Evolutionary conservation across 2,329 filamentous ascomycete genomes (phyloP), one percentile per base, ranked within the genome.

Genomic region (Diplodia sapinea): DNA sequence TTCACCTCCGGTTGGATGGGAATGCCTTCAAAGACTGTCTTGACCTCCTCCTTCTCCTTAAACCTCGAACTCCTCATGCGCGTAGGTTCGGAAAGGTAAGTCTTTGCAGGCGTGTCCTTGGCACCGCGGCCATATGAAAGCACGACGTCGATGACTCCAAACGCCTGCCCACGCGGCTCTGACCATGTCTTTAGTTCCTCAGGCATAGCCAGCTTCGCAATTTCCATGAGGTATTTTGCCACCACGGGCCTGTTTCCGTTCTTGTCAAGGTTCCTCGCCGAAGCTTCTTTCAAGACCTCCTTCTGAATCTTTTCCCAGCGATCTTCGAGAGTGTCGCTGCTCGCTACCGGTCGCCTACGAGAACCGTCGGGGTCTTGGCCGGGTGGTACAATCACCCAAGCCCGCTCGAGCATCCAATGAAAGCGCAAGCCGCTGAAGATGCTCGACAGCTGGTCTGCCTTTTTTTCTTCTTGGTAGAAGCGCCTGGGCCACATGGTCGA

Each of bases 301-400:
- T 68, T 54, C 20, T 71, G 71, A 38, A 81, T 74, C 6, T 74
- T 68, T 6, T 70, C 31, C 79, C 80, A 84, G 23, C 79, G 76
- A 51, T 77, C 67, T 29, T 74, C 40, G 3, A 72, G 54, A 23
- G 23, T n/a, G 55, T 65, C 33, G 20, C 17, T 64, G 31, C 3
- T 51, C 62, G 12, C 67, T 62, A 31, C 68, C 67, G 68, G 36
- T 17, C 55, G 64, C 54, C 54, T 70, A n/a, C 62, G 49, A 3
- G 66, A 72, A 7, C 72, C 73, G 62, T 77, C 72, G n/a, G 70
- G 67, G 23, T 72, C 70, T 31, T 72, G 68, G 4, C 67, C 71
- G 1, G 74, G 68, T 15, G 78, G 73, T 9, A 78, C 68, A 31
- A 84, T 74, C 2, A 81, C 70, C 82, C 81, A 84, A 5, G 82